A percentile compares a stretch with the other conserved stretches of the same genome.
Conservation (phyloP, 345 rosid species). For the Raphanus sativus region DNA sequence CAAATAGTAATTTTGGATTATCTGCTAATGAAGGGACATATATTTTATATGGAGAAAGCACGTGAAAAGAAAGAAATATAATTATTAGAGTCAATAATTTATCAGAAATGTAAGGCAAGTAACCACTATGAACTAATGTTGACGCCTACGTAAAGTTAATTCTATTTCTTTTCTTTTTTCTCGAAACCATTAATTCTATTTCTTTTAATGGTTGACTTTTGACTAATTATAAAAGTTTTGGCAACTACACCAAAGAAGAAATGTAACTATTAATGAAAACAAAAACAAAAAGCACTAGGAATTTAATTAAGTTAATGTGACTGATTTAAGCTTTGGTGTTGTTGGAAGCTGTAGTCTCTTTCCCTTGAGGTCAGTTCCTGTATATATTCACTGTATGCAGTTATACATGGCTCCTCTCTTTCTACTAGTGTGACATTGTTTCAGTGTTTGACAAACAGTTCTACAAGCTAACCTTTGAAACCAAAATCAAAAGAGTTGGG, state of each 20-base stretch:
- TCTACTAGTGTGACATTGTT: not conserved
- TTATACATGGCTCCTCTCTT: not conserved
- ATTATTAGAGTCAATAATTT: not conserved
- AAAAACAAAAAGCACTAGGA: not conserved
- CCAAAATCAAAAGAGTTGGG: not conserved
- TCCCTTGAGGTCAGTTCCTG: not conserved
- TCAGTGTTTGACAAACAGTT: not conserved
- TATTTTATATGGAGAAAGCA: not conserved
- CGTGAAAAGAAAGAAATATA: not conserved
- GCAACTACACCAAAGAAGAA: not conserved
- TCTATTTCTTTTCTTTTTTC: not conserved
- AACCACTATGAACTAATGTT: conserved; percentile 4
- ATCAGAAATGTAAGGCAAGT: not conserved
- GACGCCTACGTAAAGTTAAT: not conserved
- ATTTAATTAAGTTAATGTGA: not conserved
- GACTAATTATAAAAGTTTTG: not conserved
- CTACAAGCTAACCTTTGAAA: not conserved
- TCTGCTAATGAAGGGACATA: not conserved
- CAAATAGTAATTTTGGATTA: not conserved
- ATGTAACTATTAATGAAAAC: not conserved
- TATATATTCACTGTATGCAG: not conserved
- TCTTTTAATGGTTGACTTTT: not conserved
- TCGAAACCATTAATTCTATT: not conserved
- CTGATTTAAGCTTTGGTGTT: not conserved
- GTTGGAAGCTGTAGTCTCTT: not conserved